Evolutionary conservation across 139 green algal species (phyloP), one percentile per base, ranked within the genome.

Genomic region (Medakamo hakoo): DNA sequence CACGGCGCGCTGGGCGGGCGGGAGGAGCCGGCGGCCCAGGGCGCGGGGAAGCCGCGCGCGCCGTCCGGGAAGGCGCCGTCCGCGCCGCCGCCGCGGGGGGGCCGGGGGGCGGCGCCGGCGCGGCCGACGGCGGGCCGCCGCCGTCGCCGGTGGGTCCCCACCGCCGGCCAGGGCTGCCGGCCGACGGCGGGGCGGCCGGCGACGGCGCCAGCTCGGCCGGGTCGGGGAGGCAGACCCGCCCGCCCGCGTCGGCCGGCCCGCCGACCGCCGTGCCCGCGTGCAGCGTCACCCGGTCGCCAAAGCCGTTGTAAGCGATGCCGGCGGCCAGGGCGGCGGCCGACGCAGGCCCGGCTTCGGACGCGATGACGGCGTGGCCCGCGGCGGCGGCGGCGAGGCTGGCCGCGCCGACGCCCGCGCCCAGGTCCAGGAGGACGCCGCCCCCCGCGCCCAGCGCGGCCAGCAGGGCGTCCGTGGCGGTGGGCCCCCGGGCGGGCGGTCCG

Each of bases 351-450:
- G 74, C 58, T 75, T 94, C 87, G 69, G 89, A 85, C 14, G 87
- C 84, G 25, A 88, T 66, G 21, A 85, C 87, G 3, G 40, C 40
- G 63, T 89, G 79, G 5, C 82, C 82, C 4, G 78, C 68, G 0
- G 80, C 79, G 4, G 87, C 87, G 16, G 86, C 87, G 5, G 84
- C 85, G 55, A 94, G 66, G 9, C 76, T 80, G 62, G 89, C 82
- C 49, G 88, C 76, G 55, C 87, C 87, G 55, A 74, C 72, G 3
- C 86, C 87, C 19, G 87, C 84, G 0, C 84, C 84, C 20, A 94
- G 71, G 63, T 94, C 87, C 32, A 93, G 60, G 23, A 93, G 64
- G 27, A 80, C 62, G 22, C 68, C 27, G 4, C 3, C 68, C 28
- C 9, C 55, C 24, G 68, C 67, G 20, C 75, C 77, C 27, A 92